Evolutionary conservation across 2,329 filamentous ascomycete species (phyloP), one percentile per base, ranked within the genome.

Genomic region (Cercospora zeina): DNA sequence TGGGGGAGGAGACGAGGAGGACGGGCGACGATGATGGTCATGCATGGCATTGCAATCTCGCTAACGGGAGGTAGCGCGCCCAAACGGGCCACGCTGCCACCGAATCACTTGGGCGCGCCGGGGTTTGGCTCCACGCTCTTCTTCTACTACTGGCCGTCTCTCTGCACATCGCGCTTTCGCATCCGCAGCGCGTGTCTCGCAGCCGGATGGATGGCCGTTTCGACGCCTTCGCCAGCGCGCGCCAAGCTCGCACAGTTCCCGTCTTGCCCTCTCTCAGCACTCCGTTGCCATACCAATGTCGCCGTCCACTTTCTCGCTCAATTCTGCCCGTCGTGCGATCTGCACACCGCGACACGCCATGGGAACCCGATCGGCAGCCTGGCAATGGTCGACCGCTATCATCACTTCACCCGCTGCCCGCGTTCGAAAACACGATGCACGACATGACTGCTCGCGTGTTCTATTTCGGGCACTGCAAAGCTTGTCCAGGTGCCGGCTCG

Each of bases 231-330:
- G 47, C 30, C 47, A 31, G 47, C 21, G 27, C 47, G 27, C 19
- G 47, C 19, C 19, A 8, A 31, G 21, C 27, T 31, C 45, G n/a
- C n/a, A n/a, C n/a, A n/a, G n/a, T 27, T 6, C 24, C 24, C 24
- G 24, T 27, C 24, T 14, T 19, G 37, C 1, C 21, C 45, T n/a
- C 21, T n/a, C 45, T 50, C 21, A 50, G 27, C 27, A 13, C 21
- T 5, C 39, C 47, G 47, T 50, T 50, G 47, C 47, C 47, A 50
- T 50, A 50, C 47, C 47, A 50, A 50, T 50, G 11, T 19, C 37
- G n/a, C 37, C 37, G 37, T 16, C 37, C 37, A 42, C n/a, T n/a
- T n/a, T n/a, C n/a, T n/a, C n/a, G n/a, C n/a, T n/a, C n/a, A n/a
- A n/a, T n/a, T n/a, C n/a, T n/a, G n/a, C n/a, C n/a, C n/a, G n/a